A percentile compares a stretch with the other conserved stretches of the same genome.
Evolutionary conservation across 2,329 filamentous ascomycete genomes (phyloP).

Genomic region (Colletotrichum sp.): DNA sequence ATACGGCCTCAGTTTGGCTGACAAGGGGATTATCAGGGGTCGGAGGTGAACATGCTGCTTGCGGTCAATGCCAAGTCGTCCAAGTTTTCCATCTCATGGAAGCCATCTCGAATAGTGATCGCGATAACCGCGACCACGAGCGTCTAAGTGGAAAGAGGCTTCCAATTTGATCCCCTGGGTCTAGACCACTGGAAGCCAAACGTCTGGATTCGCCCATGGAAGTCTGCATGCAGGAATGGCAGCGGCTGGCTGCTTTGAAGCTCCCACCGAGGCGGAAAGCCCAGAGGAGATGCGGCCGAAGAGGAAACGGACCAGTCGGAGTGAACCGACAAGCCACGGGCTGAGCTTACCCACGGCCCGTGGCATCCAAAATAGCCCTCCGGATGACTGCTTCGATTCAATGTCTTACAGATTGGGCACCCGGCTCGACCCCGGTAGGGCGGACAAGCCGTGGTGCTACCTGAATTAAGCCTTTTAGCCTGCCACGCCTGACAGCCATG

Average conservation of each 20-base stretch:
- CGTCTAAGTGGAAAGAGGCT: background rate
- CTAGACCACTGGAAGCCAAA: background rate
- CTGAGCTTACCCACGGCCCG: background rate
- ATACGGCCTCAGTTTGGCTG: background rate
- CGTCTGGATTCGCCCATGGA: background rate
- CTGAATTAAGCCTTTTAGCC: background rate
- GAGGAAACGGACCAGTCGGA: background rate
- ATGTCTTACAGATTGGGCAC: background rate
- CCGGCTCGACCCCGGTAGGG: background rate
- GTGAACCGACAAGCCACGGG: background rate
- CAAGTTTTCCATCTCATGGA: background rate
- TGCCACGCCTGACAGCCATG: background rate
- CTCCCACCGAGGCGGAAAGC: background rate
- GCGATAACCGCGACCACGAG: background rate
- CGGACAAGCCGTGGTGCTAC: background rate
- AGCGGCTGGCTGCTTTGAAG: background rate
- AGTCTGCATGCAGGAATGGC: background rate
- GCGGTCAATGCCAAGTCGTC: background rate
- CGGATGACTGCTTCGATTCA: background rate
- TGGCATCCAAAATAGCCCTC: background rate
- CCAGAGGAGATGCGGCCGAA: background rate
- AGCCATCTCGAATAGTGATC: background rate
- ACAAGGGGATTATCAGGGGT: background rate
- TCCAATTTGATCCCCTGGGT: background rate
- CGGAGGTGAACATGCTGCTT: background rate